Conservation (phyloP, 2,329 filamentous ascomycete genomes). For the Colletotrichum sp. region DNA sequence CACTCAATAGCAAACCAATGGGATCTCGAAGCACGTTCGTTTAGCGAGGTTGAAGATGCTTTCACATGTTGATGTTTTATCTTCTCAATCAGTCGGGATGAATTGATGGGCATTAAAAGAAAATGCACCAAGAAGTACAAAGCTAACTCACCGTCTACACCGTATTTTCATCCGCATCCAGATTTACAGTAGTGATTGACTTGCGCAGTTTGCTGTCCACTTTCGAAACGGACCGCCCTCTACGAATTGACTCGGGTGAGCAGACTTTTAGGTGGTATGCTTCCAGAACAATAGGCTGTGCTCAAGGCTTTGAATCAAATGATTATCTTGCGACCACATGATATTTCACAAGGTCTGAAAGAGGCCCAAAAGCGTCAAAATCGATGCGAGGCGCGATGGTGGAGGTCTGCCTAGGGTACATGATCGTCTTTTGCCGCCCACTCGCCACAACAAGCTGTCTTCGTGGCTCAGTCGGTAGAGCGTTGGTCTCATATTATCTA, state of each 20-base stretch:
- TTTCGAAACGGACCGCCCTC: not conserved
- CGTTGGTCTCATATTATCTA: slow-evolving; percentile 18
- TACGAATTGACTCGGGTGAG: not conserved
- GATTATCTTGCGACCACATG: too few species aligned
- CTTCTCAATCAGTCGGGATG: not conserved
- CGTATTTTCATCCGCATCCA: not conserved
- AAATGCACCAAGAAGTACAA: not conserved
- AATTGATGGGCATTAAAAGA: not conserved
- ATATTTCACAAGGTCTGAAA: too few species aligned
- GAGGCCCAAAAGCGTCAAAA: too few species aligned
- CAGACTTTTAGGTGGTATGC: not conserved
- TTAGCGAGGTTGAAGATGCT: not conserved
- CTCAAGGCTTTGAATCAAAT: too few species aligned
- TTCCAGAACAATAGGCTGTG: too few species aligned
- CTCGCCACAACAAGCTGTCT: not conserved
- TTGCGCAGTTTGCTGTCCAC: not conserved
- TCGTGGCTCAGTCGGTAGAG: slow-evolving; percentile 20
- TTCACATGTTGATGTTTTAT: not conserved
- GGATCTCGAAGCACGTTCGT: not conserved
- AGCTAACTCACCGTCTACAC: not conserved
- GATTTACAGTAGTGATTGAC: too few species aligned
- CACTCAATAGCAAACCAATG: not conserved
- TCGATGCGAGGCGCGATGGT: too few species aligned
- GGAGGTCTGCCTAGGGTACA: fast-evolving
- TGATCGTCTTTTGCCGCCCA: not conserved